phyloP scores from a whole-genome alignment of 208 protist genomes.

The Lotmaria passim region DNA sequence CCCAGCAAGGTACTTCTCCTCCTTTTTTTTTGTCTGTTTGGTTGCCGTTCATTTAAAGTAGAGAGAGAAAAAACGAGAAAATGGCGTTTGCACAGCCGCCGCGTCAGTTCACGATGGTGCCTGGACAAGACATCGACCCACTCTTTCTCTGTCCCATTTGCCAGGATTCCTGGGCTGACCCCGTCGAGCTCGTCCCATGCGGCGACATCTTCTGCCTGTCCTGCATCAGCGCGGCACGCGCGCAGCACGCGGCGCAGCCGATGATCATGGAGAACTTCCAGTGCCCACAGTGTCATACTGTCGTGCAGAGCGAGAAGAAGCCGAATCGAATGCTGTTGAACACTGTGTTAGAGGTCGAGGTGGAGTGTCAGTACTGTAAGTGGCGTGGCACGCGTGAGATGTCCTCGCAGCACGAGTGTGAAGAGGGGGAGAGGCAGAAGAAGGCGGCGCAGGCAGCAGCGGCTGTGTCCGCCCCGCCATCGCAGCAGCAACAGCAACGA shows the following conservation, averaged over 20 bases:
- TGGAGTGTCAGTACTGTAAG: conserved; percentile 61
- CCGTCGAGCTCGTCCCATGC: conserved; percentile 47
- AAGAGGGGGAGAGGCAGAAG: conserved; percentile 7
- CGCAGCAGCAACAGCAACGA: no score
- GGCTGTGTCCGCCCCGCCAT: not conserved
- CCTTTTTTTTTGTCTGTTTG: no score
- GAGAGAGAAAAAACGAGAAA: conserved; percentile 2
- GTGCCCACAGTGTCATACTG: conserved; percentile 68
- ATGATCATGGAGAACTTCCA: conserved; percentile 39
- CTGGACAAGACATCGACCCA: conserved; percentile 40
- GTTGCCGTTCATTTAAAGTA: not conserved
- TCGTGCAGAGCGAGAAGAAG: conserved; percentile 38
- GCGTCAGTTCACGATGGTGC: conserved; percentile 35
- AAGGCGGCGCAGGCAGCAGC: not conserved
- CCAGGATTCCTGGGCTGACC: conserved; percentile 75
- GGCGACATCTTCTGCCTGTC: conserved; percentile 64
- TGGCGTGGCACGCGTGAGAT: conserved; percentile 65
- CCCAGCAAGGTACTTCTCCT: no score
- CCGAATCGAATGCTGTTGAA: conserved; percentile 79
- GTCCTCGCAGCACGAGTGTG: conserved; percentile 32
- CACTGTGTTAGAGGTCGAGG: conserved; percentile 55
- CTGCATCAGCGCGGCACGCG: conserved; percentile 42
- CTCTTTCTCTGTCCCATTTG: conserved; percentile 67
- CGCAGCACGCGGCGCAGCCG: conserved; percentile 28
- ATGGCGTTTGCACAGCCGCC: not conserved